phyloP scores from a whole-genome alignment of 768 basidiomycete genomes.

The Leucocoprinus sp. region DNA sequence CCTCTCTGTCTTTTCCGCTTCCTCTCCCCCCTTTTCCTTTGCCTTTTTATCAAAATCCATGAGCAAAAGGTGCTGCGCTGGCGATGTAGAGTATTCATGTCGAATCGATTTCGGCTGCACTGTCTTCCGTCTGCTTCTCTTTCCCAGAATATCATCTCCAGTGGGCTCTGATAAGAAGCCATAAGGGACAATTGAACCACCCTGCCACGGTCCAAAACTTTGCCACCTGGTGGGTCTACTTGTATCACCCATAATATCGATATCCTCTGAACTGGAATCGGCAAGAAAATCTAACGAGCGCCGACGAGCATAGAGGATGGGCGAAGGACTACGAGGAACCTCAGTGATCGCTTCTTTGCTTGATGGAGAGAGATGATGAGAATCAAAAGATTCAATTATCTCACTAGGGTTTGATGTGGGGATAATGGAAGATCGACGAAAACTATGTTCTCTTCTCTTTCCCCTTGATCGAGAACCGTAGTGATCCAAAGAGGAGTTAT shows the following conservation, averaged over 20 bases:
- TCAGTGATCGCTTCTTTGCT: background rate
- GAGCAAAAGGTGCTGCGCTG: background rate
- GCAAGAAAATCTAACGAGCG: slow-evolving; percentile 1
- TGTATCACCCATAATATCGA: background rate
- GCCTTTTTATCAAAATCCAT: too few relatives aligned
- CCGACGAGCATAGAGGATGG: slow-evolving; percentile 3
- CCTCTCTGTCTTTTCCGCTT: background rate
- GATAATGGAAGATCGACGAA: slow-evolving; percentile 14
- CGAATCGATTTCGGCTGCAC: slow-evolving; percentile 5
- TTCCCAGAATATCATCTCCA: background rate
- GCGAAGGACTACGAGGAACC: slow-evolving; percentile 4
- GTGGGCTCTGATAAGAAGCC: background rate
- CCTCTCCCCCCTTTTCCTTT: background rate
- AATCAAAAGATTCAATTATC: too few relatives aligned
- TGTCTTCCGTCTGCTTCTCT: background rate
- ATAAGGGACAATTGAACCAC: background rate
- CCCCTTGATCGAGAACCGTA: slow-evolving; percentile 9
- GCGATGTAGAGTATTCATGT: slow-evolving; percentile 7
- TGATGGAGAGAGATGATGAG: background rate
- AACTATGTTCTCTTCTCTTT: slow-evolving; percentile 18
- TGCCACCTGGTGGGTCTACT: too few relatives aligned
- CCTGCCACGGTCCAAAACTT: background rate
- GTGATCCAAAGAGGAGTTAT: slow-evolving; percentile 6
- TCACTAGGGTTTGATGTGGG: background rate
- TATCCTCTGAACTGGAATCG: slow-evolving; percentile 1